Evolutionary conservation across 2,329 filamentous ascomycete genomes (phyloP), one percentile per base, ranked within the genome.

Genomic region (Madurella fahalii): DNA sequence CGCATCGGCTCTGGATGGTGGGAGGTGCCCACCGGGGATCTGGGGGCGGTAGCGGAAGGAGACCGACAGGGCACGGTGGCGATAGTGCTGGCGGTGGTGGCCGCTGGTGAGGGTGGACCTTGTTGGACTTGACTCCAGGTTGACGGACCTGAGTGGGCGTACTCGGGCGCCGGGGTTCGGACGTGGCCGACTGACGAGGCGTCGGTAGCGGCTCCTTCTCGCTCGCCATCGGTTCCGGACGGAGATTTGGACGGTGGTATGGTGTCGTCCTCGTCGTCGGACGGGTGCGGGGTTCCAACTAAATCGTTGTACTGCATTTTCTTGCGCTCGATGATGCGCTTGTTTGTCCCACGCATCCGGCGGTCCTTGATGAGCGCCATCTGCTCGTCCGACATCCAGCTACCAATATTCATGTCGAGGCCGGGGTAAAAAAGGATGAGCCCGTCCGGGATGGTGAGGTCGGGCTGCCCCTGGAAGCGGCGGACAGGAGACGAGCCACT

Each of bases 381-480:
- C 68, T 99, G 92, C 69, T 97, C 93, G 64, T 97, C 93, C 0
- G 90, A 92, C 92, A 99, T 97, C 94, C 94, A 99, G 70, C 92
- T 96, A 39, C 90, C 90, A 61, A 97, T 97, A 65, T 95, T 96
- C 88, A 97, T 91, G 65, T 97, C 94, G 56, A 99, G 74, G 0
- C 87, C 86, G 0, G 94, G 94, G 65, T 99, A 99, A 55, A 95
- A 85, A 47, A 96, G 78, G 0, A 97, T 79, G 8, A 97, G 72
- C 0, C 91, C 93, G 50, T 89, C 87, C 0, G 94, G 94, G 0
- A 81, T 68, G 0, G 91, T 87, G 5, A 96, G 76, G 2, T 83
- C 75, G 17, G 74, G 73, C 58, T 84, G 78, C 13, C 77, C 78
- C 53, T 78, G 73, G 69, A 78, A 82, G 47, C 79, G 73, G 20